phyloP scores from a whole-genome alignment of 2,329 filamentous ascomycete species.

The Neoarthrinium moseri region DNA sequence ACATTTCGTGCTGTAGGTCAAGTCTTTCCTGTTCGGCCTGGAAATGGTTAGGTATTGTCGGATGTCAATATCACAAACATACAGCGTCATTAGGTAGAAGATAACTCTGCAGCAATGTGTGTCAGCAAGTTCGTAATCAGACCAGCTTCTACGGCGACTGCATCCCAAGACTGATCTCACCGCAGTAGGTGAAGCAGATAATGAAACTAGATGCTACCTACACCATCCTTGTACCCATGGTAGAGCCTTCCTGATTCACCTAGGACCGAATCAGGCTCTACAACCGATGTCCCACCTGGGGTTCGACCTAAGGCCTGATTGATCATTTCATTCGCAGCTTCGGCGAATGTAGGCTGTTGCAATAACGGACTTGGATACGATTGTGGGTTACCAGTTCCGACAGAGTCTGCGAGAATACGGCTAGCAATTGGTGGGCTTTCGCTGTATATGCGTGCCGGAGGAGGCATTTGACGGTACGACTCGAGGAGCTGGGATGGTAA shows the following conservation, averaged over 20 bases:
- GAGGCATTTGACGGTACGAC: not conserved
- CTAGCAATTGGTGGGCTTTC: not conserved
- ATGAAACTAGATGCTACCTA: too few species aligned
- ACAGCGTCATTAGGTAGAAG: not conserved
- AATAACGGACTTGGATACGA: not conserved
- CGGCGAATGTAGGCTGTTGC: not conserved
- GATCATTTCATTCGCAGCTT: not conserved
- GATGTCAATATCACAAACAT: not conserved
- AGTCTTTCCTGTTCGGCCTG: not conserved
- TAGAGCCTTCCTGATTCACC: conserved; percentile 1
- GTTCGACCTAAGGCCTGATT: not conserved
- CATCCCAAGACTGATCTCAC: too few species aligned
- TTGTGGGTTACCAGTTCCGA: too few species aligned
- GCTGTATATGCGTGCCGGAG: not conserved
- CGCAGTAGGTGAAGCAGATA: too few species aligned
- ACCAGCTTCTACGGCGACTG: too few species aligned
- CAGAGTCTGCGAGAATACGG: too few species aligned
- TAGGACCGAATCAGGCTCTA: conserved; percentile 2
- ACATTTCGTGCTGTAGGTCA: not conserved
- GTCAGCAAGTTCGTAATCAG: too few species aligned
- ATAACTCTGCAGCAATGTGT: too few species aligned
- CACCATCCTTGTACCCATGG: conserved; percentile 1
- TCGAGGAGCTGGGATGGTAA: not conserved
- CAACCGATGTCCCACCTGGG: not conserved
- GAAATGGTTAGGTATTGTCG: not conserved